Percentiles rank a stretch among this genome's conserved stretches.
Evolutionary conservation across 257 asterid genomes (phyloP).

Genomic region (Apocynum venetum): DNA sequence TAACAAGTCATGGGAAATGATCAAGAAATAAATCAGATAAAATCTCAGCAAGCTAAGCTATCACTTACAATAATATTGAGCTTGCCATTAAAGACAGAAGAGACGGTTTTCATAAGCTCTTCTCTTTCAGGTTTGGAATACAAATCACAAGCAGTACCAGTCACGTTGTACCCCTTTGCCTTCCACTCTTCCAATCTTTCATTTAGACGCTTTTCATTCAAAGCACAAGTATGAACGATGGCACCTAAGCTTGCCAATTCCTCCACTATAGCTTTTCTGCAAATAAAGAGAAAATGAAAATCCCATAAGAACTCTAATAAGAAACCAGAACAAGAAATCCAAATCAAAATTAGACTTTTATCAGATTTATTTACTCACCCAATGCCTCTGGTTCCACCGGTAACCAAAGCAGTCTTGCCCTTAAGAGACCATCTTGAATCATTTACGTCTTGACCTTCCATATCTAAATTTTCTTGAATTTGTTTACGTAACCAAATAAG

Average conservation of each 20-base stretch:
- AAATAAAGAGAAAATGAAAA: neutral
- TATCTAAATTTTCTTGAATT: no score
- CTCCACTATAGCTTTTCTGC: slow-evolving; percentile 18
- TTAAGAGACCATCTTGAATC: neutral
- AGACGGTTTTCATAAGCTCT: slow-evolving; percentile 14
- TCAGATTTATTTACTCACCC: no score
- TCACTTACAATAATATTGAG: slow-evolving; percentile 19
- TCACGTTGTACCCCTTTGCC: slow-evolving; percentile 12
- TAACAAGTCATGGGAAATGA: neutral
- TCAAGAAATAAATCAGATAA: neutral
- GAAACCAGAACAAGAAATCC: neutral
- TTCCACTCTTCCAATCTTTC: no score
- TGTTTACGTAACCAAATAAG: no score
- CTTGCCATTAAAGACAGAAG: slow-evolving; percentile 7
- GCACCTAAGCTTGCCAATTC: no score
- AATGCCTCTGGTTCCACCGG: slow-evolving; percentile 8
- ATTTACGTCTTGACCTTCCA: no score
- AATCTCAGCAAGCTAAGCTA: neutral
- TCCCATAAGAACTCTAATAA: no score
- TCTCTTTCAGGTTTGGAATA: no score
- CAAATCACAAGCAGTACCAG: slow-evolving; percentile 15
- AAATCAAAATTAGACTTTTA: no score
- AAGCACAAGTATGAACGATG: no score
- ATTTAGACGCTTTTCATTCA: no score
- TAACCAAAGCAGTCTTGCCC: slow-evolving; percentile 3